phyloP scores from a whole-genome alignment of 2,329 filamentous ascomycete genomes.

The Penicillium griseofulvum region DNA sequence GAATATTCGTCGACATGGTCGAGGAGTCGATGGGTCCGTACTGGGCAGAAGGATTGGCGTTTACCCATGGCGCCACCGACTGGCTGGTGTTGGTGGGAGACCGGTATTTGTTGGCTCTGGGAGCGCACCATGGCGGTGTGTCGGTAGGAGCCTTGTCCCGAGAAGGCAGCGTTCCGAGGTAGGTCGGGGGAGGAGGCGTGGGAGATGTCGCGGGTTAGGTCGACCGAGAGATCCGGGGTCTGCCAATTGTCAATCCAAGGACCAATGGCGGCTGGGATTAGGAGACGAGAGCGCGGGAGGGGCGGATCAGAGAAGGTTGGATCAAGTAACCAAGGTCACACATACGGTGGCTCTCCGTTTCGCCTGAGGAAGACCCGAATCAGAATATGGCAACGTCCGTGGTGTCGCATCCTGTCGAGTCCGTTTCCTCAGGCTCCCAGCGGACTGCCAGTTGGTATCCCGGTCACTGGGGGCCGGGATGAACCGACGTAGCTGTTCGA shows the following conservation, averaged over 20 bases:
- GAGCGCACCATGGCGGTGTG: constrained; percentile 40
- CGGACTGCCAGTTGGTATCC: constrained; percentile 18
- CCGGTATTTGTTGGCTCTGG: constrained; percentile 38
- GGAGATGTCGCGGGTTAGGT: constrained; percentile 33
- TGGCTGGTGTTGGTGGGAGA: constrained; percentile 29
- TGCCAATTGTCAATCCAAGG: constrained; percentile 45
- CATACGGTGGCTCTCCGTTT: constrained; percentile 49
- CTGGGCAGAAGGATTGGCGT: constrained; percentile 33
- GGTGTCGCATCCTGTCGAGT: constrained; percentile 41
- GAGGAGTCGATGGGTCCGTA: constrained; percentile 27
- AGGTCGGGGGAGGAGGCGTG: constrained; percentile 30
- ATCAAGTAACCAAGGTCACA: constrained; percentile 42
- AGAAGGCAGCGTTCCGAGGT: constrained; percentile 26
- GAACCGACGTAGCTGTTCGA: constrained; percentile 39
- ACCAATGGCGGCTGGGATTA: constrained; percentile 25
- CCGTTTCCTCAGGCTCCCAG: constrained; percentile 42
- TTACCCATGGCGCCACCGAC: constrained; percentile 26
- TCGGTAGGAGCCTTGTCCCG: constrained; percentile 29
- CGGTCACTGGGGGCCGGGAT: constrained; percentile 29
- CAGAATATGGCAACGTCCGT: constrained; percentile 35
- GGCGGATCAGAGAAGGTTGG: constrained; percentile 26
- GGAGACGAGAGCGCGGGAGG: constrained; percentile 26
- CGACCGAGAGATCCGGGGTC: constrained; percentile 40
- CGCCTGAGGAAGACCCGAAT: constrained; percentile 38
- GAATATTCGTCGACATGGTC: constrained; percentile 44